Percentiles rank a stretch among this genome's conserved stretches.
These are phyloP conservation scores for Xylariomycetidae sp. DNA, from an alignment of 2,329 filamentous ascomycete species.

Conservation along the genomic window DNA sequence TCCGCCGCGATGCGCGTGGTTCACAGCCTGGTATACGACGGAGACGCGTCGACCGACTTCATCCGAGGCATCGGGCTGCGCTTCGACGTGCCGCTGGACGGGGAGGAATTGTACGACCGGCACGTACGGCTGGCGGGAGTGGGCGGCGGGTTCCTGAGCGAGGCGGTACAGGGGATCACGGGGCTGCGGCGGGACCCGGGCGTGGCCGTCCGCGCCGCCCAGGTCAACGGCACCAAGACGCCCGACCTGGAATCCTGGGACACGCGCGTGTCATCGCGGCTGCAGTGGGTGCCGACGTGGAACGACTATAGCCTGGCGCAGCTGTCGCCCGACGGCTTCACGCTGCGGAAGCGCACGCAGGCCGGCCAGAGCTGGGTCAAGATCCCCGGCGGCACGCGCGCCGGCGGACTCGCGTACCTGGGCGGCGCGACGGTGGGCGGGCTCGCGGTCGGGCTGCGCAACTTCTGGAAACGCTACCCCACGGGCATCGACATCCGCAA, in stretches of 20 bases:
- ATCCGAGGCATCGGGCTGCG: conserved; percentile 48
- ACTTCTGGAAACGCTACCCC: conserved; percentile 60
- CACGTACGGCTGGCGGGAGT: conserved; percentile 52
- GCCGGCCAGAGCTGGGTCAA: conserved; percentile 51
- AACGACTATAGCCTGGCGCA: conserved; percentile 52
- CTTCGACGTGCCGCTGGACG: conserved; percentile 48
- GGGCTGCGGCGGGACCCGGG: conserved; percentile 52
- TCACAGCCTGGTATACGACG: conserved; percentile 52
- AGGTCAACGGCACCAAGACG: conserved; percentile 40
- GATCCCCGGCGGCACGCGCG: conserved; percentile 48
- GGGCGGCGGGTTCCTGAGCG: conserved; percentile 48
- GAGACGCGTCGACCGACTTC: conserved; percentile 41
- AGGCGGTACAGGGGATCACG: conserved; percentile 54
- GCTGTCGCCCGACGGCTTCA: conserved; percentile 55
- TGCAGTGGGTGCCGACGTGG: conserved; percentile 54
- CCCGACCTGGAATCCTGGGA: conserved; percentile 42
- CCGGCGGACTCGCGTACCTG: conserved; percentile 52
- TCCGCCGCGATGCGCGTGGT: conserved; percentile 49
- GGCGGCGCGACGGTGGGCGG: conserved; percentile 52
- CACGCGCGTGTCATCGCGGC: conserved; percentile 34
- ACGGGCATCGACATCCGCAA: conserved; percentile 50
- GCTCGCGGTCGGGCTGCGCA: conserved; percentile 49
- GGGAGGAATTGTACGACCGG: conserved; percentile 50
- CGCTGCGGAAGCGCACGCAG: conserved; percentile 54
- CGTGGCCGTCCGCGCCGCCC: conserved; percentile 38